phyloP scores from a whole-genome alignment of 768 basidiomycete species.

The Xerocomellus amylosporus region DNA sequence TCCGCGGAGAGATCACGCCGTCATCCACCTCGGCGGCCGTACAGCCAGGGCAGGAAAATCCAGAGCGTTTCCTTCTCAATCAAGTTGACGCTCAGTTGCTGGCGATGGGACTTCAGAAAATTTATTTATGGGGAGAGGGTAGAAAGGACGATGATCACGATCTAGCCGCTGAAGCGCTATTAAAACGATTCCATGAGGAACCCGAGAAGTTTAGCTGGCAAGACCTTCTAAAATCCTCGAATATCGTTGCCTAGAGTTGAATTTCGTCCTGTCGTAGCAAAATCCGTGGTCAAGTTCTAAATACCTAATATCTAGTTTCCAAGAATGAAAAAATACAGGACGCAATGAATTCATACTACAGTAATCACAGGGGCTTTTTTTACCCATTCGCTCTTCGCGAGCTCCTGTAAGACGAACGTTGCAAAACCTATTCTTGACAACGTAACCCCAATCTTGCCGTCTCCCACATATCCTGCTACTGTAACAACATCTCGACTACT shows the following conservation, averaged over 20 bases:
- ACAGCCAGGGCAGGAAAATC: constrained; percentile 30
- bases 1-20: constrained; percentile 90
- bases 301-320: background rate
- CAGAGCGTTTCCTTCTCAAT: constrained; percentile 52
- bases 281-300: background rate
- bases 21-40: constrained; percentile 41
- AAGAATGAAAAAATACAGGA: background rate
- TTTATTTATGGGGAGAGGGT: constrained; percentile 66
- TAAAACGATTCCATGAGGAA: constrained; percentile 73
- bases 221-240: constrained; percentile 58
- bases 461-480: constrained; percentile 70
- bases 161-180: constrained; percentile 38
- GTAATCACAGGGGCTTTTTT: constrained; percentile 38
- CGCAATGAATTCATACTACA: background rate
- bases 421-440: constrained; percentile 60
- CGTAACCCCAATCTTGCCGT: constrained; percentile 48
- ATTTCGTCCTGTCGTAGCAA: background rate
- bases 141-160: constrained; percentile 6
- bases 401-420: constrained; percentile 55
- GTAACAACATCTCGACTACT: constrained; percentile 42
- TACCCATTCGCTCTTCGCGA: constrained; percentile 59
- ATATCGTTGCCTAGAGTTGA: constrained; percentile 10
- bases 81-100: constrained; percentile 86
- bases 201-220: constrained; percentile 84
- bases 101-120: constrained; percentile 76